Evolutionary conservation across 495 filamentous ascomycete genomes (phyloP), one percentile per base, ranked within the genome.

Genomic region (Hypoxylon lenormandii): DNA sequence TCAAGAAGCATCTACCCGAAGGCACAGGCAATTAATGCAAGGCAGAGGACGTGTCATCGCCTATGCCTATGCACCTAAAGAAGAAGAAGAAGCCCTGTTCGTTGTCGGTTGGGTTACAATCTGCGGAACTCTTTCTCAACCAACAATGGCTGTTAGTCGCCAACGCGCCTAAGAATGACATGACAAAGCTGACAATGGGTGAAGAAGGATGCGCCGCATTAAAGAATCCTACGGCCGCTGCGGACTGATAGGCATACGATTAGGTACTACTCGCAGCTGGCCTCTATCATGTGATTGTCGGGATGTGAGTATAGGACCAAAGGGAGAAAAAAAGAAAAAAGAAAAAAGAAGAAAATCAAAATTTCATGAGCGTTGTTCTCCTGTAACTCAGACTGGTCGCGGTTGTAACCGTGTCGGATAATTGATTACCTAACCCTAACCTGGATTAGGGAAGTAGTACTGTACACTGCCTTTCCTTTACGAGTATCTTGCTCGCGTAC

Each of bases 1-100:
- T 66, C 68, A 71, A 33, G 51, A 71, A 66, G 68, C 58, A 66
- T 51, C 57, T 66, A 71, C 52, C 68, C 68, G 68, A 58, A 50
- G 36, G 58, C 58, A 55, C 58, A 61, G 52, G 57, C 60, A 71
- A 70, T 70, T 51, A 70, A 66, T 66, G 58, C 68, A 71, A 60
- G 68, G 68, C 57, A 63, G 46, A 62, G 58, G 48, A 66, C 50
- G 46, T 58, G 57, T 61, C 61, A 62, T 61, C 30, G 5, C 23
- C 23, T n/a, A n/a, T n/a, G 26, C 26, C 7, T 7, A 28, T 62
- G 26, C 30, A 48, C 47, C 42, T 19, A 70, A 50, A 30, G 50
- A 57, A 45, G 16, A 23, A 64, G 5, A 37, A 54, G 50, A 56
- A 61, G 61, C 57, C 50, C 60, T 52, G 51, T 13, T 40, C n/a